Conservation (phyloP, 2,329 filamentous ascomycete species). For the Xylogone sp. region DNA sequence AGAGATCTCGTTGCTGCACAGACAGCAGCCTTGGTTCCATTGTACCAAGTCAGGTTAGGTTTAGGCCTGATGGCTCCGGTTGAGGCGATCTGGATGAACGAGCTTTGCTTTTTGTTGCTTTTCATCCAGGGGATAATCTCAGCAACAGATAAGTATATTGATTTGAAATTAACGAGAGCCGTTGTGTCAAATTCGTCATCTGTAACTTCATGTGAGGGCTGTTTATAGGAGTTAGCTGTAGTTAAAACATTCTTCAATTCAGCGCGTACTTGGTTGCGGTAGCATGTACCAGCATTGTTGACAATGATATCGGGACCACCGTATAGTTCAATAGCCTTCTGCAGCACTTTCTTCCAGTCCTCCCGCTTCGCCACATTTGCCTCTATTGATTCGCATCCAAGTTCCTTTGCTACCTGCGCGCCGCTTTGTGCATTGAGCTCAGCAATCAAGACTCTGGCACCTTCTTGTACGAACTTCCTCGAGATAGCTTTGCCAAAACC, state of each 20-base stretch:
- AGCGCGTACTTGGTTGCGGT: neutral
- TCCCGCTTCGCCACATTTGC: neutral
- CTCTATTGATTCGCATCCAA: neutral
- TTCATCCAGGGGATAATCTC: neutral
- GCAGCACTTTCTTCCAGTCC: neutral
- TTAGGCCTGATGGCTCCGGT: constrained; percentile 56
- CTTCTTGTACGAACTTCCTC: neutral
- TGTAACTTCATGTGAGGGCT: neutral
- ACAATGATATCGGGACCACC: constrained; percentile 32
- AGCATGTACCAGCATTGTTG: neutral
- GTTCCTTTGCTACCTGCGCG: neutral
- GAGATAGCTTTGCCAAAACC: neutral
- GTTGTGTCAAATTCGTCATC: neutral
- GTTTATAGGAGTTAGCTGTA: no score
- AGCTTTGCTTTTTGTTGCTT: neutral
- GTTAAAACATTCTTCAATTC: no score
- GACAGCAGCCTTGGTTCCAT: constrained; percentile 61
- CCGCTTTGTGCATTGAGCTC: neutral
- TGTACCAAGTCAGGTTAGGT: constrained; percentile 62
- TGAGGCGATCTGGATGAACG: constrained; percentile 45
- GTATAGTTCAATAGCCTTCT: neutral
- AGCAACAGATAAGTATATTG: neutral
- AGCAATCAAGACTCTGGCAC: constrained; percentile 1
- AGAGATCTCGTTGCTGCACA: constrained; percentile 58
- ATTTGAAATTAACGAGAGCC: neutral